These are phyloP conservation scores for Achaetomium macrosporum DNA, from an alignment of 2,329 filamentous ascomycete species.

Conservation along the genomic window DNA sequence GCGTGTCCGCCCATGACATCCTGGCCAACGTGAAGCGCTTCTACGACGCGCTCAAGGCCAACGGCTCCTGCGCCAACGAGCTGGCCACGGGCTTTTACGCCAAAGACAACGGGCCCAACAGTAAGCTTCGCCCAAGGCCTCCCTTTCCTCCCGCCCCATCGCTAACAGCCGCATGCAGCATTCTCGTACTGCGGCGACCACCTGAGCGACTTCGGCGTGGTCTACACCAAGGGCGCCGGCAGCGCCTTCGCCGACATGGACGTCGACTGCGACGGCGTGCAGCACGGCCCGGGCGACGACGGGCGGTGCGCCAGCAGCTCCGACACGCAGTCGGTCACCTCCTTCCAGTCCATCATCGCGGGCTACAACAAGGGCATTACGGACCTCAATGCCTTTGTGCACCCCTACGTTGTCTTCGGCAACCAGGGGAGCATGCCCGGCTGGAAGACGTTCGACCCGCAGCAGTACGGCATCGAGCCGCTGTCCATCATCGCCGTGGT, in stretches of 20 bases:
- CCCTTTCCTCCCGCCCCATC: background rate
- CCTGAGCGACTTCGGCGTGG: constrained; percentile 28
- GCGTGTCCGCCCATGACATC: constrained; percentile 9
- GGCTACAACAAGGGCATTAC: constrained; percentile 33
- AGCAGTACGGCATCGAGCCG: constrained; percentile 38
- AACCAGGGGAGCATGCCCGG: constrained; percentile 34
- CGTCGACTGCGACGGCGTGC: constrained; percentile 51
- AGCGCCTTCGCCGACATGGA: constrained; percentile 47
- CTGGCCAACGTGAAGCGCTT: constrained; percentile 7
- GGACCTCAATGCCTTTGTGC: constrained; percentile 46
- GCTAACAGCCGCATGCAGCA: constrained; percentile 8
- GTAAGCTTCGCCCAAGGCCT: constrained; percentile 11
- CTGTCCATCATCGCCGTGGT: constrained; percentile 51
- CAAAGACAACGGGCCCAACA: constrained; percentile 26
- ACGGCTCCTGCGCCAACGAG: constrained; percentile 18
- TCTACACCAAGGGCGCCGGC: constrained; percentile 40
- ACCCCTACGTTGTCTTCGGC: constrained; percentile 51
- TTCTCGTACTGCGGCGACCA: constrained; percentile 42
- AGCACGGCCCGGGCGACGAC: constrained; percentile 34
- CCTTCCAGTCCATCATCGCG: constrained; percentile 36
- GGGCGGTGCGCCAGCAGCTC: constrained; percentile 39
- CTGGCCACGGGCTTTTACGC: constrained; percentile 32
- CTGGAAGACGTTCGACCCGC: constrained; percentile 38
- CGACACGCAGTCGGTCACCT: constrained; percentile 39
- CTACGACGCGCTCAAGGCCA: constrained; percentile 5